phyloP scores from a whole-genome alignment of 352 stramenopile species.

The Phytophthora citricola region DNA sequence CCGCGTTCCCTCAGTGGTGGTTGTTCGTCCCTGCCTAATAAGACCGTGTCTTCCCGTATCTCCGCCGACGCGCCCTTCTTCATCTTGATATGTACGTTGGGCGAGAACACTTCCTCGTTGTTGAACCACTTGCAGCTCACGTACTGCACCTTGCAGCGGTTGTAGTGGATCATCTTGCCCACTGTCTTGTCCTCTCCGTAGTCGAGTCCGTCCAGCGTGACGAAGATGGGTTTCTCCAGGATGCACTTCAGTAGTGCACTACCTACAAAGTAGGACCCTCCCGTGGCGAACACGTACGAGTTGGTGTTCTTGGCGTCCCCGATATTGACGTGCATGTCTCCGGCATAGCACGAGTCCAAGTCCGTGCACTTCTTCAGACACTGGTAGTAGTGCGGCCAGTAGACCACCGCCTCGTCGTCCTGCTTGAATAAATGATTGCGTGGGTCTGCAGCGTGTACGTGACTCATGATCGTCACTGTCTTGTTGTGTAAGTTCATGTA shows the following conservation, averaged over 20 bases:
- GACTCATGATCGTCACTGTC: conserved; percentile 80
- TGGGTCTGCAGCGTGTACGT: conserved; percentile 57
- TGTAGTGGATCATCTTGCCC: conserved; percentile 87
- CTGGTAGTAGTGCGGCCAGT: conserved; percentile 84
- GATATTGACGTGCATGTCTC: conserved; percentile 85
- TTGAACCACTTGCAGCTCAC: conserved; percentile 90
- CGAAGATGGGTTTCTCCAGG: conserved; percentile 65
- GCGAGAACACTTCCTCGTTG: conserved; percentile 80
- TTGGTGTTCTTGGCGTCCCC: conserved; percentile 66
- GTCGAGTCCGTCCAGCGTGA: conserved; percentile 71
- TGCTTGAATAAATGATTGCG: conserved; percentile 76
- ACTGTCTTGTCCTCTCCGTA: conserved; percentile 83
- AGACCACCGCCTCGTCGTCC: conserved; percentile 78
- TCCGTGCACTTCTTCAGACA: conserved; percentile 77
- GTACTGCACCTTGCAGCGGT: conserved; percentile 77
- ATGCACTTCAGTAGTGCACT: conserved; percentile 72
- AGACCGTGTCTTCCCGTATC: conserved; percentile 64
- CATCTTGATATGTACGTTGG: conserved; percentile 74
- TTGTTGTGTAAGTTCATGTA: conserved; percentile 87
- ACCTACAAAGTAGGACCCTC: conserved; percentile 79
- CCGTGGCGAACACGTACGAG: conserved; percentile 83
- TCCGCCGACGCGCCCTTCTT: conserved; percentile 63
- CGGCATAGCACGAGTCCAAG: conserved; percentile 71
- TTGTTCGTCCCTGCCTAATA: conserved; percentile 57
- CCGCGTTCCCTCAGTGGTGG: conserved; percentile 21